A percentile compares a stretch with the other conserved stretches of the same genome.
These are phyloP conservation scores for Fusarium pseudonygamai DNA, from an alignment of 2,329 filamentous ascomycete genomes.

Conservation along the genomic window DNA sequence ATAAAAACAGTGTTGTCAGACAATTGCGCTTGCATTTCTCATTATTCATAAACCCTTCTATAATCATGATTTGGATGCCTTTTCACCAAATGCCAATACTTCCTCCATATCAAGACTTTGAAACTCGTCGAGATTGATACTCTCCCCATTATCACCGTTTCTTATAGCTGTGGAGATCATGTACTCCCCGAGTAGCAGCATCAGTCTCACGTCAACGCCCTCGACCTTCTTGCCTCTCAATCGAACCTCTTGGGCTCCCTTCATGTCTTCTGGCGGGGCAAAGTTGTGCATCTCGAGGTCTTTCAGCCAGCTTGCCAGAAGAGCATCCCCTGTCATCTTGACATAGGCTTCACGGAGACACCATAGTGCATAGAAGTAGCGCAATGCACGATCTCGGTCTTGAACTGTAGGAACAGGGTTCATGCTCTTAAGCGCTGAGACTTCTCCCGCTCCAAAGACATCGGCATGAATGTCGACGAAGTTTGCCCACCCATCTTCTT, in stretches of 20 bases:
- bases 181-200: conserved; percentile 59
- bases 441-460: conserved; percentile 72
- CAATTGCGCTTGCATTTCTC: neutral
- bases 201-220: conserved; percentile 48
- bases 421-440: conserved; percentile 66
- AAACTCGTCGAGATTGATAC: conserved; percentile 54
- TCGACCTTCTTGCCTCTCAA: conserved; percentile 45
- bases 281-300: conserved; percentile 76
- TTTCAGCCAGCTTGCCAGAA: conserved; percentile 77
- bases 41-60: neutral
- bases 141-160: conserved; percentile 52
- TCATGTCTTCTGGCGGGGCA: conserved; percentile 58
- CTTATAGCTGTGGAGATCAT: conserved; percentile 64
- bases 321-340: conserved; percentile 82
- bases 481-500: conserved; percentile 66
- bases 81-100: conserved; percentile 57
- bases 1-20: neutral
- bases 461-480: conserved; percentile 79
- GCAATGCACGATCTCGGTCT: conserved; percentile 64
- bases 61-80: neutral
- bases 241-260: conserved; percentile 44
- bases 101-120: conserved; percentile 56
- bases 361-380: conserved; percentile 81
- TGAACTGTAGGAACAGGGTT: conserved; percentile 36
- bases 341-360: conserved; percentile 83